These are phyloP conservation scores for Fomitopsis pinicola DNA, from an alignment of 1,284 basidiomycete genomes.

Conservation along the genomic window DNA sequence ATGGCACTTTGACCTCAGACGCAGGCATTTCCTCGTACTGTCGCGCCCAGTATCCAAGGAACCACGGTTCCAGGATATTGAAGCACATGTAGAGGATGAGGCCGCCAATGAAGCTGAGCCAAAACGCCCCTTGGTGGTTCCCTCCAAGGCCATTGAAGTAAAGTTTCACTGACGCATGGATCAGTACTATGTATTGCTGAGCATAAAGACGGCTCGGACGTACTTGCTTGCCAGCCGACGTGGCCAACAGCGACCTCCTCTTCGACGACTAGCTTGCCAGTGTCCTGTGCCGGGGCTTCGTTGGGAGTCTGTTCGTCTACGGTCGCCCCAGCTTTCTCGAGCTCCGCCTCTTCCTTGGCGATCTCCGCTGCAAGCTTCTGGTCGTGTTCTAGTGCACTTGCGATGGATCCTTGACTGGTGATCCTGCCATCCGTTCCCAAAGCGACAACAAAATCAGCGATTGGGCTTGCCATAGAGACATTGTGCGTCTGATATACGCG, in stretches of 20 bases:
- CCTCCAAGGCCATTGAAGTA: constrained; percentile 29
- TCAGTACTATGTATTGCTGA: background rate
- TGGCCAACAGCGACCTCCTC: constrained; percentile 55
- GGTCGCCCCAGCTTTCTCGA: constrained; percentile 14
- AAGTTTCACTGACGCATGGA: constrained; percentile 22
- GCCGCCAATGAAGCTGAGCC: constrained; percentile 23
- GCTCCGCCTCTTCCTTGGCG: constrained; percentile 33
- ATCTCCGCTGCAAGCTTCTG: constrained; percentile 33
- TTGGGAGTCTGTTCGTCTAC: constrained; percentile 12
- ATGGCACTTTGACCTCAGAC: constrained; percentile 9
- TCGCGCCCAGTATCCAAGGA: constrained; percentile 17
- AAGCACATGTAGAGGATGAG: constrained; percentile 17
- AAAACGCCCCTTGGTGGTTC: constrained; percentile 25
- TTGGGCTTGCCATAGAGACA: constrained; percentile 51
- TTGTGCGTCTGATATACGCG: constrained; percentile 14
- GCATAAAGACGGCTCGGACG: background rate
- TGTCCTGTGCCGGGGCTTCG: constrained; percentile 16
- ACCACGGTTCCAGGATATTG: constrained; percentile 11
- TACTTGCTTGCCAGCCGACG: constrained; percentile 36
- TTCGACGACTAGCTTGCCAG: constrained; percentile 44
- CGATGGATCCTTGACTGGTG: constrained; percentile 38
- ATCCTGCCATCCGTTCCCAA: constrained; percentile 49
- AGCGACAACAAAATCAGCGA: constrained; percentile 62
- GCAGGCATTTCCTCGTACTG: constrained; percentile 20
- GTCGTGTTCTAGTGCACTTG: constrained; percentile 43